Base-by-base conservation (phyloP, 345 rosid species). In the Cochlearia excelsa region DNA sequence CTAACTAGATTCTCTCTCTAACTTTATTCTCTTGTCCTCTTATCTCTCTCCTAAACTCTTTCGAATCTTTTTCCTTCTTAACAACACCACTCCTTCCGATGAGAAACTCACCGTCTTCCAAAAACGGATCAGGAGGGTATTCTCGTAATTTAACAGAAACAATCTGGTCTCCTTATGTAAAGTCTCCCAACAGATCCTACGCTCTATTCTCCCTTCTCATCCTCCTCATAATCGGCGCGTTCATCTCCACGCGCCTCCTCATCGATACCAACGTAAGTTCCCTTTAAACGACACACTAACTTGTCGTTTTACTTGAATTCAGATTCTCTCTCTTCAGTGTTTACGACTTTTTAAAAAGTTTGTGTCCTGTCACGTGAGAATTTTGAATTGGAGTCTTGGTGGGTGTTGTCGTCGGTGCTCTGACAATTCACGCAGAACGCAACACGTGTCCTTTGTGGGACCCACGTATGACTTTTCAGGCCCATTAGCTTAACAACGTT, bases 201-300 rank as follows among this genome's bases (percentile, higher is more conserved):
- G 78, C 71, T 44, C 9, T 76, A 33, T 2, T 76, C 52, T 56
- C 77, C 63, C 26, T 80, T 63, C 1, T 79, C 60, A 6, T 76
- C 55, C 54, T 85, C 59, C 75, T 91, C 66, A 35, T 84, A 63
- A 67, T 75, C 90, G 83, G 90, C 82, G 90, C 88, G 71, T 80
- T 81, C 41, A 31, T 80, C 38, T 65, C 85, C 76, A 75, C 96
- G 74, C 92, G 82, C 72, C 63, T 78, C 74, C 64, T 67, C 30
- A 75, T 79, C 34, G 73, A 80, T 59, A 57, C 83, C 64, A 42
- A 73, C 29, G 95, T 87, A 54, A 79, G 79, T 49, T 33, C 41
- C 1, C 53, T 1, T 7, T 23, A 54, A 54, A 54, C 74, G 40
- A 30, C 43, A 10, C 48, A 27, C 5, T 5, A 23, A 9, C 57